Evolutionary conservation across 352 stramenopile genomes (phyloP), one percentile per base, ranked within the genome.

Genomic region (Pythium dissotocum): DNA sequence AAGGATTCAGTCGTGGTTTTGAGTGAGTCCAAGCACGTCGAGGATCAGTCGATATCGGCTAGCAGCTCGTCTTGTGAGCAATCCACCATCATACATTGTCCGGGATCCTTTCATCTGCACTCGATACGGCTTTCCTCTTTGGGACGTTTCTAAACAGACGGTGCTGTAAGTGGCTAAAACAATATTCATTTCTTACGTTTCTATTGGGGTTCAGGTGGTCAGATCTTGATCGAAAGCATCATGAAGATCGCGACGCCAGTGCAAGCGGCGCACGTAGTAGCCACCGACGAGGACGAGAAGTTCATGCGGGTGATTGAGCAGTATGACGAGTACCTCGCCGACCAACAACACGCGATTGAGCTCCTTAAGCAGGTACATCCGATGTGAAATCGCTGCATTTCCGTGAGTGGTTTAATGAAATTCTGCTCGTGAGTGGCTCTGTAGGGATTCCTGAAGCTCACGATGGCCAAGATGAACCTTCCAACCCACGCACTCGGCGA

Each of bases 401-500:
- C 21, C 21, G 21, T 24, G 21, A 24, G 21, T 24, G 21, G 21
- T 24, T 0, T 24, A 24, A 24, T 24, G 21, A 24, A 24, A 24
- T 24, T 24, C 21, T 24, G 21, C 21, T 24, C 21, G 21, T 9
- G 10, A 18, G 58, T 48, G 8, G 16, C 7, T 28, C 3, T 35
- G 12, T 54, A 91, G 83, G 83, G 78, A 24, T 90, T 90, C 66
- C 58, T 92, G n/a, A 88, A 87, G 76, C 76, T 90, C 32, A 82
- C 80, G 30, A 90, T 82, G 71, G 81, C 82, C 21, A 78, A 73
- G 59, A 71, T 82, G 60, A 73, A 75, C 13, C 68, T 92, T 6
- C 72, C 79, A 18, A 67, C 76, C 26, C 75, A 92, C 51, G 65
- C 77, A 9, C 51, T 92, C 33, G 77, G 75, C 32, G 83, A 92